Evolutionary conservation across 2,329 filamentous ascomycete genomes (phyloP).

Genomic region (Colletotrichum echinochloae): DNA sequence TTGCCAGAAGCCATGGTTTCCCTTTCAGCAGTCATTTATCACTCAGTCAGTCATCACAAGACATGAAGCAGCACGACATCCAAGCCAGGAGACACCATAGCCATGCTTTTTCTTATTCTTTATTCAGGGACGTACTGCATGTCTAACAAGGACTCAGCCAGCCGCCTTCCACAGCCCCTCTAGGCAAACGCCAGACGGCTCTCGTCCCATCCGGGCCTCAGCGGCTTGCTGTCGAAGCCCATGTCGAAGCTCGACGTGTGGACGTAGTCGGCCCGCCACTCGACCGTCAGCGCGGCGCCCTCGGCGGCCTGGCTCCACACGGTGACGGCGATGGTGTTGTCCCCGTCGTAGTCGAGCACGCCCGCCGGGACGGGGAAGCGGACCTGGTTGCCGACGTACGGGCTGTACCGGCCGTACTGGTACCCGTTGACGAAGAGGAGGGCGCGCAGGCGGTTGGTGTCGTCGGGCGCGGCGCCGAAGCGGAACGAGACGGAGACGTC

Average conservation of each 20-base stretch:
- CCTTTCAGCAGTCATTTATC: neutral
- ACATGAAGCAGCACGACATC: neutral
- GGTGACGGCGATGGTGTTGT: slow-evolving; percentile 68
- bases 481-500: slow-evolving; percentile 69
- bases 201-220: slow-evolving; percentile 64
- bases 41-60: neutral
- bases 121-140: neutral
- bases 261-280: slow-evolving; percentile 66
- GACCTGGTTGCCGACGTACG: slow-evolving; percentile 70
- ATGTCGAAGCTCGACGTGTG: slow-evolving; percentile 65
- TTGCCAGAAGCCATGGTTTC: neutral
- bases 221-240: slow-evolving; percentile 58
- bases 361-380: slow-evolving; percentile 71
- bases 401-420: slow-evolving; percentile 71
- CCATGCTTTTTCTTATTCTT: neutral
- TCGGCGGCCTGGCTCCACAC: slow-evolving; percentile 70
- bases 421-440: slow-evolving; percentile 75
- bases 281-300: slow-evolving; percentile 62
- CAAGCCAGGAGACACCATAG: too few relatives aligned
- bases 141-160: neutral
- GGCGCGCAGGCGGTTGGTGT: slow-evolving; percentile 57
- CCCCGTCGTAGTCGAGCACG: slow-evolving; percentile 67
- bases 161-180: neutral
- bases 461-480: slow-evolving; percentile 58
- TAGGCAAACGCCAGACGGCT: slow-evolving; percentile 51